Conservation (phyloP, 1,284 basidiomycete genomes). For the Cutaneotrichosporon sp. region DNA sequence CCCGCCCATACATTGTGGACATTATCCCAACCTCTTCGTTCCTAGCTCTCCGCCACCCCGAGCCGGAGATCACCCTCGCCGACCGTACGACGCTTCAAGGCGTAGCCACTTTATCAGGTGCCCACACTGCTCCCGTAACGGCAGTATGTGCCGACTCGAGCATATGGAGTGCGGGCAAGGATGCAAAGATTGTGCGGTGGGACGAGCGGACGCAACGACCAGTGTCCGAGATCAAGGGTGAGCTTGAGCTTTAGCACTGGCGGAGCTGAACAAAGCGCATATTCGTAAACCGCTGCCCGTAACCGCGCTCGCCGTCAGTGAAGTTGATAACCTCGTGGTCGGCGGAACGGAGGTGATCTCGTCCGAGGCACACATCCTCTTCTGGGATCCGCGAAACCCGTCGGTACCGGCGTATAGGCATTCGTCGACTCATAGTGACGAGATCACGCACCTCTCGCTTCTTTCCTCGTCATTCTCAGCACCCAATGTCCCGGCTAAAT, state of each 20-base stretch:
- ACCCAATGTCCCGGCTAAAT: constrained; percentile 33
- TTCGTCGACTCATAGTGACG: constrained; percentile 57
- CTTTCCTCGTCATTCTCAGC: constrained; percentile 41
- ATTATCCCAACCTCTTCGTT: constrained; percentile 45
- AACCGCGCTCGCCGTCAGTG: constrained; percentile 43
- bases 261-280: constrained; percentile 32
- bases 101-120: constrained; percentile 41
- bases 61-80: constrained; percentile 42
- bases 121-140: constrained; percentile 41
- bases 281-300: constrained; percentile 50
- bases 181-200: constrained; percentile 49
- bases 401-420: constrained; percentile 52
- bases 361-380: constrained; percentile 55
- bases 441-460: constrained; percentile 55
- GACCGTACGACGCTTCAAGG: constrained; percentile 47
- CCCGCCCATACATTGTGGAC: constrained; percentile 43
- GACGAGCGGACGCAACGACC: constrained; percentile 45
- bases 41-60: constrained; percentile 49
- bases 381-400: constrained; percentile 54
- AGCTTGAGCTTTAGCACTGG: constrained; percentile 10
- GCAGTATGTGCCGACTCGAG: constrained; percentile 33
- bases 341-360: constrained; percentile 55
- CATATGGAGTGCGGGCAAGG: constrained; percentile 48
- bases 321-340: constrained; percentile 51
- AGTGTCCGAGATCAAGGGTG: constrained; percentile 47